Conservation (phyloP, 2,329 filamentous ascomycete genomes). For the Mollisiaceae sp. region DNA sequence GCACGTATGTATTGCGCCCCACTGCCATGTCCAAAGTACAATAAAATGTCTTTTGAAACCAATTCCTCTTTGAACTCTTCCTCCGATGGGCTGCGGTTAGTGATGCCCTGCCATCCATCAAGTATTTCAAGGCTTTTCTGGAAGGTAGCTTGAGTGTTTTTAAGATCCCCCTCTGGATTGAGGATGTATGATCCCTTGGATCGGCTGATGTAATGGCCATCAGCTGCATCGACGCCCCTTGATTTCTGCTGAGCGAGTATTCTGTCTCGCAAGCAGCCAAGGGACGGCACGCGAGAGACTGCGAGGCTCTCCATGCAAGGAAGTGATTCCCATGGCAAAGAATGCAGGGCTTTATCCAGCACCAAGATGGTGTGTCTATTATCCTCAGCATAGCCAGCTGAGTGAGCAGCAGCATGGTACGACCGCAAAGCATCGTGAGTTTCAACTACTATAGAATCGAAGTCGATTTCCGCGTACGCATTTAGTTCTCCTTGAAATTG, state of each 20-base stretch:
- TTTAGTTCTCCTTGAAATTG: constrained; percentile 97
- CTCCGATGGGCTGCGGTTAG: constrained; percentile 74
- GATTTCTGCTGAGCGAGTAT: constrained; percentile 53
- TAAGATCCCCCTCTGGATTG: constrained; percentile 86
- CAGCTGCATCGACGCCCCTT: constrained; percentile 24
- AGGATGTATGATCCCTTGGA: constrained; percentile 76
- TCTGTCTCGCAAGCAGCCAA: constrained; percentile 79
- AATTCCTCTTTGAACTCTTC: constrained; percentile 75
- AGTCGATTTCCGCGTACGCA: constrained; percentile 97
- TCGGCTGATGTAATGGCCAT: constrained; percentile 61
- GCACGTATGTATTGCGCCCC: constrained; percentile 93
- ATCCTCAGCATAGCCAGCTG: constrained; percentile 43
- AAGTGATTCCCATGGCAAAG: constrained; percentile 95
- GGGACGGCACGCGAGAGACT: constrained; percentile 85
- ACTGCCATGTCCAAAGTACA: constrained; percentile 97
- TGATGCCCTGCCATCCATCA: constrained; percentile 71
- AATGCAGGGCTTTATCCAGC: constrained; percentile 87
- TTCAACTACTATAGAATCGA: constrained; percentile 88
- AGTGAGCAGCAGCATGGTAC: constrained; percentile 65
- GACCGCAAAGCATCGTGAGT: constrained; percentile 81
- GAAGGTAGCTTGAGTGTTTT: constrained; percentile 78
- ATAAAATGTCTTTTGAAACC: constrained; percentile 69
- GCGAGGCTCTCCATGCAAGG: constrained; percentile 81
- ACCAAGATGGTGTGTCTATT: constrained; percentile 81
- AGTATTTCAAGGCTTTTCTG: constrained; percentile 68